Base-by-base conservation (phyloP, 306 rosid genomes). In the Comarum palustre region DNA sequence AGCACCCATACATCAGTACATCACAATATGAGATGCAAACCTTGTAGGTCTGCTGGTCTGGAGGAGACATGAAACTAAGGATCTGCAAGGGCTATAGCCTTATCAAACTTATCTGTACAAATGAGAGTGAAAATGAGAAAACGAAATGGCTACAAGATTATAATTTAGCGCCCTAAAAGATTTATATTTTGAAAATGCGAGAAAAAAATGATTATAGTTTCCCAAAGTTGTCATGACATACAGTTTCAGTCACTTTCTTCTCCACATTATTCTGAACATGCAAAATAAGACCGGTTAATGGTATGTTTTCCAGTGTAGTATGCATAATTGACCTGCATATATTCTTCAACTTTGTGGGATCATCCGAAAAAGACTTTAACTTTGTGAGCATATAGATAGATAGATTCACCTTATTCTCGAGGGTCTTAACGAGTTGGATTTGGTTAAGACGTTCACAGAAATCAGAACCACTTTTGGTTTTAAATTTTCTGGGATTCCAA, bases 401-500 rank as follows among this genome's bases (percentile, higher is more conserved):
- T 27, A 14, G 22, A 60, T 57, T 58, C 63, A 13, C 34, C 38
- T 25, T 58, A 57, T 57, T 25, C 36, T 25, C 4, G 20, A 12
- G 22, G 47, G 16, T 0, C 42, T 51, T 51, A 54, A 54, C 51
- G 2, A 4, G n/a, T 38, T 22, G 46, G 74, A 71, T 71, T 71
- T 29, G 58, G 36, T 38, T 71, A 36, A 38, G 15, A 20, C 48
- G 65, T 19, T 16, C 38, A 39, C 34, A 63, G 68, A 63, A 71
- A 52, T 60, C 67, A 61, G 45, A 22, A 39, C 39, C 31, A 38
- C 46, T 55, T 71, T 68, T 22, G 25, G 46, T 24, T 71, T 54
- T 36, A 15, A 54, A 71, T 36, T 54, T 41, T 41, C 51, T 58
- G 55, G 54, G 66, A 25, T 72, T 57, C 75, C 67, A 58, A 72